phyloP scores from a whole-genome alignment of 2,329 filamentous ascomycete genomes.

The Exophiala oligosperma region DNA sequence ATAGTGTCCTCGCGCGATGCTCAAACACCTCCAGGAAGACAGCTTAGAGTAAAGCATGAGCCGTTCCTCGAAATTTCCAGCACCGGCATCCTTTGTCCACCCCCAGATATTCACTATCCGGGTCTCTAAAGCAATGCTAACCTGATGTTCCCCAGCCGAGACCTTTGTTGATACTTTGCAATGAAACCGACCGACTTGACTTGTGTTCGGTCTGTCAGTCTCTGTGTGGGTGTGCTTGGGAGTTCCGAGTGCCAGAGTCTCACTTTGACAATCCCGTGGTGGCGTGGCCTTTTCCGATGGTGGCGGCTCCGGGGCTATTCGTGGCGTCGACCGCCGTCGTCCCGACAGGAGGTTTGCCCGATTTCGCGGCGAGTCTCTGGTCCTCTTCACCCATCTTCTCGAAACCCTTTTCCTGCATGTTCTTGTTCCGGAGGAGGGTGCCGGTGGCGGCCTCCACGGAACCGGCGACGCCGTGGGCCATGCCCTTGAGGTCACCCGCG shows the following conservation, averaged over 20 bases:
- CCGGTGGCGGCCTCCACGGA: conserved; percentile 24
- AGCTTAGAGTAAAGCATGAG: no score
- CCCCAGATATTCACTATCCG: no score
- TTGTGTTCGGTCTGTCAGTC: neutral
- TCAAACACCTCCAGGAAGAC: no score
- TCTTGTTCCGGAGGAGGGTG: conserved; percentile 20
- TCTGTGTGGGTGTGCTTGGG: neutral
- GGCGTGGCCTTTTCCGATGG: neutral
- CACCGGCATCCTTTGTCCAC: no score
- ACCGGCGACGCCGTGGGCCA: conserved; percentile 21
- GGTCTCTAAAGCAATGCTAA: no score
- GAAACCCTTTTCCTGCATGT: conserved; percentile 24
- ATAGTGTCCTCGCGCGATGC: no score
- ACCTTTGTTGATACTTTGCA: no score
- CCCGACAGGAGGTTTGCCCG: conserved; percentile 23
- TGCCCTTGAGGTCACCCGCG: conserved; percentile 24
- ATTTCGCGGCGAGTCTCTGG: conserved; percentile 22
- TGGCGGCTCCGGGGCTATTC: neutral
- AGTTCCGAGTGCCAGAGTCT: neutral
- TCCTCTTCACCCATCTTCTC: conserved; percentile 29
- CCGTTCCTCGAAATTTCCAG: no score
- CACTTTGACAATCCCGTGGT: neutral
- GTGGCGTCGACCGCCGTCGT: conserved; percentile 11
- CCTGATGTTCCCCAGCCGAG: no score
- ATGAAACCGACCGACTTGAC: no score